phyloP scores from a whole-genome alignment of 495 filamentous ascomycete genomes.

The Talaromyces trachyspermus region DNA sequence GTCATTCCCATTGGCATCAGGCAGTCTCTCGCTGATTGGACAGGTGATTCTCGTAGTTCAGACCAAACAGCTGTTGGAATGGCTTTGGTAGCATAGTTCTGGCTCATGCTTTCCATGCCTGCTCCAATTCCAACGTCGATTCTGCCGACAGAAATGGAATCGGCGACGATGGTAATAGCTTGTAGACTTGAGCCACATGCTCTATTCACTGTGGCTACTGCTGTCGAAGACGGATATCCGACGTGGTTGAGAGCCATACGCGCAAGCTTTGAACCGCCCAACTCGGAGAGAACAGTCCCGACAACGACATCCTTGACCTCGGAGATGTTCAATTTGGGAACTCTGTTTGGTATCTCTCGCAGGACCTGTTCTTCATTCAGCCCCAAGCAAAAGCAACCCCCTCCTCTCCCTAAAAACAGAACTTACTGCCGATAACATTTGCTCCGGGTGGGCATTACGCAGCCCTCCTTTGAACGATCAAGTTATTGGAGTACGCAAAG shows the following conservation, averaged over 20 bases:
- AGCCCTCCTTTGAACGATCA: conserved; percentile 71
- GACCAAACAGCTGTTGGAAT: conserved; percentile 63
- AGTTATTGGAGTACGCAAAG: conserved; percentile 62
- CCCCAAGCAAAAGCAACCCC: background rate
- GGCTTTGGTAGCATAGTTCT: conserved; percentile 55
- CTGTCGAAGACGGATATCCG: conserved; percentile 76
- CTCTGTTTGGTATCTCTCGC: conserved; percentile 50
- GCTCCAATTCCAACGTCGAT: conserved; percentile 78
- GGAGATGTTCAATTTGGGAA: conserved; percentile 14
- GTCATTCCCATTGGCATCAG: conserved; percentile 86
- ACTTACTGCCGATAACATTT: conserved; percentile 54
- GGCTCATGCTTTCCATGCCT: conserved; percentile 75
- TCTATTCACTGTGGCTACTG: conserved; percentile 68
- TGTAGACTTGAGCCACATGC: conserved; percentile 88
- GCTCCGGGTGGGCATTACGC: conserved; percentile 80
- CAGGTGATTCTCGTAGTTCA: conserved; percentile 44
- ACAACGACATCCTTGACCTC: conserved; percentile 72
- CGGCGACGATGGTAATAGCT: conserved; percentile 77
- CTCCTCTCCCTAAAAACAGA: conserved; percentile 15
- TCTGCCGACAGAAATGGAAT: conserved; percentile 62
- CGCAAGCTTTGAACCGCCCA: conserved; percentile 74
- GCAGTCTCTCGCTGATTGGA: conserved; percentile 69
- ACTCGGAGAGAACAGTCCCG: conserved; percentile 73
- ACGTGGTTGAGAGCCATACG: conserved; percentile 76
- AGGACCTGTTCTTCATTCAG: conserved; percentile 13